Base-by-base conservation (phyloP, 306 rosid genomes). In the Rosa multiflora region DNA sequence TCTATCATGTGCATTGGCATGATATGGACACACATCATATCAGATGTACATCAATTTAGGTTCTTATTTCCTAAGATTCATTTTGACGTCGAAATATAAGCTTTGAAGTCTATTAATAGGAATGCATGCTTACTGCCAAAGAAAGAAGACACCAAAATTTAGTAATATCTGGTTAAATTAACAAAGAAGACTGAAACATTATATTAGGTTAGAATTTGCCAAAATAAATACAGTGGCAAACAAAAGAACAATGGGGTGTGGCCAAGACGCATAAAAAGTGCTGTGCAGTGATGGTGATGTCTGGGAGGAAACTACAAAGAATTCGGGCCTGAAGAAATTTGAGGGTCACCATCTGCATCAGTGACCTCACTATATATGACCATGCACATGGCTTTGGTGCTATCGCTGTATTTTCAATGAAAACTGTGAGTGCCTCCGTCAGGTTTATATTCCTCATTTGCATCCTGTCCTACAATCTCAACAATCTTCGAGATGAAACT, bases 331-430 rank as follows among this genome's bases (percentile, higher is more conserved):
- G 26, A 20, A 67, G 5, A 42, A 64, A 35, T 9, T 11, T 6
- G 53, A 70, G 75, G 61, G 59, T 53, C 79, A 49, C 67, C 68
- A 21, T 40, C 80, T 48, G 42, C 67, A 56, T 44, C 9, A 10
- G 40, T 73, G 82, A 32, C 35, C 78, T 35, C 21, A 53, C 12
- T 55, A 21, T 70, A 42, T 63, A 32, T 63, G 74, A 49, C 72
- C 61, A 4, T 18, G 73, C 88, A 81, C 83, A 78, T 78, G 88
- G 83, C 68, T 75, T 78, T 10, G 82, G 80, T 67, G 74, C 35
- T 35, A 11, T 26, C 4, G 14, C 14, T 59, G 37, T 10, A 59
- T 59, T 56, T 49, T 49, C 55, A 49, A 49, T 49, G 55, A 14
- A 49, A 49, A 26, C 29, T 26, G 29, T 26, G 37, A 32, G 17